Base-by-base conservation (phyloP, 148 eudicot genomes). In the Rhododendron simsii region DNA sequence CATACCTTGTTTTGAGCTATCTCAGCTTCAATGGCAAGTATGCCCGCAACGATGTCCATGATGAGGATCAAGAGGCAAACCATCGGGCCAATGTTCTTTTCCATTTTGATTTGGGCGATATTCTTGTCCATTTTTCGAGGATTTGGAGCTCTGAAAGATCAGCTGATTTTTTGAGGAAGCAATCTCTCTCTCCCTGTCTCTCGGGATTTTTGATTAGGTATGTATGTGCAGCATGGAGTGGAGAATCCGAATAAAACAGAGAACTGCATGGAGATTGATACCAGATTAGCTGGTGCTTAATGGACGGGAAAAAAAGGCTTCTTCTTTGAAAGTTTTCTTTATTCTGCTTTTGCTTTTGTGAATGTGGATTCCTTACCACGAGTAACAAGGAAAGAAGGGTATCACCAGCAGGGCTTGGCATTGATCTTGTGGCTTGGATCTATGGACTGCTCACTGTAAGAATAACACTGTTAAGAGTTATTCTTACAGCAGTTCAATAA, bases 1-100 rank as follows among this genome's bases (percentile, higher is more conserved):
- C 45, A 2, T 48, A 81, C 83, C 69, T 81, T 81, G 84, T 94
- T 91, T 87, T 97, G 98, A 80, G 95, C 92, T 44, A 94, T 47
- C 87, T 97, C 96, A n/a, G 98, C 98, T 87, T 94, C 89, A 41
- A 97, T 94, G 48, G 95, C 95, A 3, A 97, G 93, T 47, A 97
- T 89, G 30, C 98, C 99, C 0, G 99, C 99, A 0, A 89, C 84
- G 44, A 95, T 84, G 86, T 97, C 99, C 93, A 97, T 83, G 86
- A 90, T 75, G 69, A 97, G 87, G 89, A 97, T 86, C 80, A 92
- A 55, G 45, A 95, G 88, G 86, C 99, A 95, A 3, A 95, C 87
- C 7, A 94, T 37, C 16, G 89, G 92, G 45, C 88, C 93, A 4
- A 89, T 85, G 75, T 86, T 86, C 86, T 84, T 94, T 0, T 83